Evolutionary conservation across 352 stramenopile genomes (phyloP), one percentile per base, ranked within the genome.

Genomic region (Globisporangium radiosum): DNA sequence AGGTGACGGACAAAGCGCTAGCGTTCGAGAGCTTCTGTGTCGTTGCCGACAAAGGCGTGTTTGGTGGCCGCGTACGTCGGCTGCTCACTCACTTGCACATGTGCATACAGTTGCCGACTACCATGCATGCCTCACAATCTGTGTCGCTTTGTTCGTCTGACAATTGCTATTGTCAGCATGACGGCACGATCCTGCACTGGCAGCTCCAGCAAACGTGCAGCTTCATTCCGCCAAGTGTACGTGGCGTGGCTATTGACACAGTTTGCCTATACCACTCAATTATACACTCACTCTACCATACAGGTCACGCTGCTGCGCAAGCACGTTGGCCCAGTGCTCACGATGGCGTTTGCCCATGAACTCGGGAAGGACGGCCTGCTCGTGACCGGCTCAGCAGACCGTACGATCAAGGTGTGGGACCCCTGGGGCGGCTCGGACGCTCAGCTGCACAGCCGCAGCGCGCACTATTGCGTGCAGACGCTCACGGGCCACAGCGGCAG

Each of bases 391-490:
- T 86, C 79, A 14, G 70, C 73, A 0, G 83, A 92, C 61, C 76
- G 83, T 37, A 78, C 71, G 0, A 88, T 92, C 51, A 86, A 81
- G 48, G 63, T 90, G 7, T 92, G 82, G 82, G 82, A 92, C 52
- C 77, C 78, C 10, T 88, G 75, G 77, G 60, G 75, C 33, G 64
- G 58, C 15, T 62, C 65, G 3, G 73, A 87, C 37, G 69, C 72
- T 0, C 65, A 72, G 19, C 47, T 82, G n/a, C 71, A 76, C 44
- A 63, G 62, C 15, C 62, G 53, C 14, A 52, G 63, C 36, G 63
- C 75, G 13, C 62, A 75, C 11, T 70, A 66, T 19, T 90, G 78
- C 42, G 78, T 91, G 7, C 83, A 91, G 57, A 90, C 77, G 13
- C 70, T 93, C 10, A 73, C 62, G 17, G 75, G 69, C 1, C 83